Conservation (phyloP, 176 grass and related monocot species). For the Ensete ventricosum region DNA sequence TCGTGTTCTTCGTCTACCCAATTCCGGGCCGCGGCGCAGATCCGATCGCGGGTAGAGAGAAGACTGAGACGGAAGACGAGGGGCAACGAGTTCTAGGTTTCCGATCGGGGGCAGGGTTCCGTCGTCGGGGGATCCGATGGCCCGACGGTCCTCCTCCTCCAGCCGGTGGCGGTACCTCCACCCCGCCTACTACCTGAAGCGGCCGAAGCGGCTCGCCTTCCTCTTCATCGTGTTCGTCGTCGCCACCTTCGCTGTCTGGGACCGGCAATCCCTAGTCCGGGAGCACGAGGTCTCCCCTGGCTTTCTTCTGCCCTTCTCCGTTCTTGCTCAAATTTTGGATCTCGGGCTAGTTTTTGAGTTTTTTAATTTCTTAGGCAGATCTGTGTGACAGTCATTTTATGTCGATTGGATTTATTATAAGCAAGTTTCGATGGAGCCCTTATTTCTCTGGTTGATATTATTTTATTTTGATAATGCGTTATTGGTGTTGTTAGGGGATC, state of each 20-base stretch:
- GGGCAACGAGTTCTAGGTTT: not conserved
- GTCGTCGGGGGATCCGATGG: constrained; percentile 26
- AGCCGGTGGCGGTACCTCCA: constrained; percentile 68
- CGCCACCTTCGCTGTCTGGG: constrained; percentile 82
- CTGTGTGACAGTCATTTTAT: not conserved
- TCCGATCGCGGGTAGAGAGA: not conserved
- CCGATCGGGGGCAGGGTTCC: constrained; percentile 26
- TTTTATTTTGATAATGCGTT: no score
- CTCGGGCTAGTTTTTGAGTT: not conserved
- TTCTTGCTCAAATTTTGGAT: not conserved
- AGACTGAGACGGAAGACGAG: no score
- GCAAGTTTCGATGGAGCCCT: no score
- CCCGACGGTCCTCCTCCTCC: constrained; percentile 41
- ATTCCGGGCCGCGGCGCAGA: not conserved
- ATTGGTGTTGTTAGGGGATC: not conserved
- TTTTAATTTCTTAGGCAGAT: not conserved
- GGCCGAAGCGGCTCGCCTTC: constrained; percentile 81
- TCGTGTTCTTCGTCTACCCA: not conserved
- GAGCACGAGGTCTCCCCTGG: constrained; percentile 61
- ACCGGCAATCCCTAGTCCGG: constrained; percentile 69
- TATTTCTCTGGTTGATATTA: no score
- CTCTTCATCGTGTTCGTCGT: constrained; percentile 87
- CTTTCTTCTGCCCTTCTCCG: not conserved
- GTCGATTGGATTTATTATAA: no score
- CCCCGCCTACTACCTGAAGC: constrained; percentile 92